Conservation (phyloP, 1,139 yeast species). For the Hansenula lynferdii region DNA sequence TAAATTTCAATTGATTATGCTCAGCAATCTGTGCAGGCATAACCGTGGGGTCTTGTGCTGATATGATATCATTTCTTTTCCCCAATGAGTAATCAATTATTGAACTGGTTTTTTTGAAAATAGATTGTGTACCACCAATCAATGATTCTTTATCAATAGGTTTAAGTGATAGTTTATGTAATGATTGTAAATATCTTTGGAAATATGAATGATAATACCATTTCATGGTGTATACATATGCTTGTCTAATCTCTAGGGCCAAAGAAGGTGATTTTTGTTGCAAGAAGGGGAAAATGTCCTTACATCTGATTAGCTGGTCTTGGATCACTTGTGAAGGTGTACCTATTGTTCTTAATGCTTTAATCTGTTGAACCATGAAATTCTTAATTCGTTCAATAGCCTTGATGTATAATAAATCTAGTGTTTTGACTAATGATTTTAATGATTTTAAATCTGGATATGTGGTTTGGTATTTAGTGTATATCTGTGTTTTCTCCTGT, state of each 20-base stretch:
- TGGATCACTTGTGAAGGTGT: conserved; percentile 76
- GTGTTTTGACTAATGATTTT: conserved; percentile 6
- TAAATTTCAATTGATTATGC: conserved; percentile 57
- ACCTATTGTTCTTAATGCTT: conserved; percentile 42
- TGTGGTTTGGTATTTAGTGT: conserved; percentile 29
- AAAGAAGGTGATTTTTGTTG: conserved; percentile 51
- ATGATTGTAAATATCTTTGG: conserved; percentile 70
- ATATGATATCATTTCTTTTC: conserved; percentile 48
- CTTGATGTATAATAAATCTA: conserved; percentile 12
- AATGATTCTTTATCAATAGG: conserved; percentile 48
- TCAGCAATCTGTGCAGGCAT: conserved; percentile 87
- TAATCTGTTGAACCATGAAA: conserved; percentile 59
- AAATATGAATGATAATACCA: conserved; percentile 89
- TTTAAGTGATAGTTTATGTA: conserved; percentile 57
- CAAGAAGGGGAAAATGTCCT: conserved; percentile 58
- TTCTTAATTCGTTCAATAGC: conserved; percentile 70
- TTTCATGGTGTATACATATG: conserved; percentile 81
- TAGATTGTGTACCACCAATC: conserved; percentile 34
- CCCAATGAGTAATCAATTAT: conserved; percentile 33
- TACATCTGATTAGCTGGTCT: conserved; percentile 51
- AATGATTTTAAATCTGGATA: conserved; percentile 16
- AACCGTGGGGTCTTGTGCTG: conserved; percentile 54
- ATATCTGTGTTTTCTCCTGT: conserved; percentile 50
- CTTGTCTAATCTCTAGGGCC: conserved; percentile 71
- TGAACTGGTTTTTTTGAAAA: conserved; percentile 4